phyloP scores from a whole-genome alignment of 2,329 filamentous ascomycete species.

The Diaporthe aspalathi region DNA sequence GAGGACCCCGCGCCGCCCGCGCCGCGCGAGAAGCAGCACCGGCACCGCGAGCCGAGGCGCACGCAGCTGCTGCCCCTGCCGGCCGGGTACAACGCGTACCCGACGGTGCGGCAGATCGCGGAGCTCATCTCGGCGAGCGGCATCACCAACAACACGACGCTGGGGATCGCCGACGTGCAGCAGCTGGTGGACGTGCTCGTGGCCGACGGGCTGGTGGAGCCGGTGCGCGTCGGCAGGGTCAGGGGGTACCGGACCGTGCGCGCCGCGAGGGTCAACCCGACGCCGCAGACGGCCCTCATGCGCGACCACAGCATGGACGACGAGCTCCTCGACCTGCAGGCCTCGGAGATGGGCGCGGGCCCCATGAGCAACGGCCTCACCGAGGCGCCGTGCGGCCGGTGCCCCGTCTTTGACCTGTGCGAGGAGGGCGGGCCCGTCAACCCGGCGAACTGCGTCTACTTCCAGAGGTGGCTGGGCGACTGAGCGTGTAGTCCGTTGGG shows the following conservation, averaged over 20 bases:
- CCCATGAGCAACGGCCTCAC: conserved; percentile 78
- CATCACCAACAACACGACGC: conserved; percentile 78
- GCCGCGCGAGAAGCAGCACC: conserved; percentile 31
- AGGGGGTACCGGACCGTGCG: conserved; percentile 66
- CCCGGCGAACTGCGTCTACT: conserved; percentile 91
- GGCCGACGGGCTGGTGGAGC: conserved; percentile 87
- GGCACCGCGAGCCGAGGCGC: conserved; percentile 43
- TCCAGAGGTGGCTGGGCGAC: conserved; percentile 81
- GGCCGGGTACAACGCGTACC: conserved; percentile 80
- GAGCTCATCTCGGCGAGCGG: conserved; percentile 75
- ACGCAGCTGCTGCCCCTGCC: conserved; percentile 64
- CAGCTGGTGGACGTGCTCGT: conserved; percentile 89
- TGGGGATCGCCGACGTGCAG: conserved; percentile 81
- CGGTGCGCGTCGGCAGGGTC: conserved; percentile 61
- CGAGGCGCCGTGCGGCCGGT: conserved; percentile 89
- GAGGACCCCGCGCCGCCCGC: conserved; percentile 48
- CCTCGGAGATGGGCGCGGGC: conserved; percentile 49
- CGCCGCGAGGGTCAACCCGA: conserved; percentile 55
- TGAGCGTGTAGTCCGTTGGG: conserved; percentile 39
- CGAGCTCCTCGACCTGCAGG: conserved; percentile 39
- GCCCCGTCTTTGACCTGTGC: conserved; percentile 93
- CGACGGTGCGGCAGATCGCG: conserved; percentile 83
- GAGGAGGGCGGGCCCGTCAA: conserved; percentile 91
- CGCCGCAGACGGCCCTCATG: conserved; percentile 45
- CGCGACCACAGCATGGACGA: conserved; percentile 43